Conservation (phyloP, 495 filamentous ascomycete species). For the Talaromyces borbonicus region DNA sequence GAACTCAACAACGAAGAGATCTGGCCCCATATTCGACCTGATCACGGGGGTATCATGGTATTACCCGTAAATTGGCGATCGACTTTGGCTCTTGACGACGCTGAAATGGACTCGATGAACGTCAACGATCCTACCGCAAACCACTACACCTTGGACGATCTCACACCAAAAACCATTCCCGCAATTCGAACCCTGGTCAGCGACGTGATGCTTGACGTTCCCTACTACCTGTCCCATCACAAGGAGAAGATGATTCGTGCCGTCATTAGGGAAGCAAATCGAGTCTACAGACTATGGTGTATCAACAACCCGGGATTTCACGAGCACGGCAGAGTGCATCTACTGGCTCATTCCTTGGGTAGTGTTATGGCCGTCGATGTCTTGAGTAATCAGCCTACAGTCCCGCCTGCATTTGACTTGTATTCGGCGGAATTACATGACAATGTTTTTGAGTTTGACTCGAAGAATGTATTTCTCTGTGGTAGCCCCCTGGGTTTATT, state of each 20-base stretch:
- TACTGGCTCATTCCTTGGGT: conserved; percentile 88
- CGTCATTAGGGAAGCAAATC: conserved; percentile 83
- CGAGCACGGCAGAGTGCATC: conserved; percentile 71
- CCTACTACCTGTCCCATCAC: conserved; percentile 92
- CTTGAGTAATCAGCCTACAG: conserved; percentile 75
- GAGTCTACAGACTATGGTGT: conserved; percentile 89
- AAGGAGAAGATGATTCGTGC: conserved; percentile 90
- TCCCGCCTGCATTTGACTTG: conserved; percentile 47
- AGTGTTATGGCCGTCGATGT: conserved; percentile 91
- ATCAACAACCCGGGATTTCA: conserved; percentile 81
- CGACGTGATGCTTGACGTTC: conserved; percentile 96
- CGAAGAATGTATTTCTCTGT: conserved; percentile 75
- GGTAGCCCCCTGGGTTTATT: conserved; percentile 96
- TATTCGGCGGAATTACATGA: conserved; percentile 36
- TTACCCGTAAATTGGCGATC: conserved; percentile 83
- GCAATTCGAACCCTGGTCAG: conserved; percentile 83
- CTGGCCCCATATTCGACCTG: conserved; percentile 60
- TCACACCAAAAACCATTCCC: conserved; percentile 83
- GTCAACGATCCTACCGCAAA: conserved; percentile 43
- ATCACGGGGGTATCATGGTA: conserved; percentile 65
- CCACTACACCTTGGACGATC: conserved; percentile 72
- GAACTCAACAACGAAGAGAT: conserved; percentile 68
- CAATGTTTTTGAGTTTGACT: conserved; percentile 81
- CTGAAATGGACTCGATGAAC: conserved; percentile 38
- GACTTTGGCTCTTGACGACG: conserved; percentile 74